Conservation (phyloP, 2,329 filamentous ascomycete genomes). For the Aspergillus pseudoterreus region DNA sequence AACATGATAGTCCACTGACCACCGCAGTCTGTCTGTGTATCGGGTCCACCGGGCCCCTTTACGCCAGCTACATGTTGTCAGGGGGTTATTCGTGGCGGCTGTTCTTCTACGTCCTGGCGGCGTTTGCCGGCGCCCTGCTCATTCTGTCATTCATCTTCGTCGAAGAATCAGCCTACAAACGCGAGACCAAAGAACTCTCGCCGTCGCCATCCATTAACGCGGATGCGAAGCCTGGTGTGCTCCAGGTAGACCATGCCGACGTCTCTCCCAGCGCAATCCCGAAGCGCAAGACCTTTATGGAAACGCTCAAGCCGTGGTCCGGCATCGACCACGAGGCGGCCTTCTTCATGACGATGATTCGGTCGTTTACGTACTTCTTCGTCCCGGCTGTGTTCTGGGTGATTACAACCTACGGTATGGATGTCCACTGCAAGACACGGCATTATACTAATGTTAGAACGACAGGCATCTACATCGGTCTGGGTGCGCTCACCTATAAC, state of each 20-base stretch:
- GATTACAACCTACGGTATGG: slow-evolving; percentile 45
- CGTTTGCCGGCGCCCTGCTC: slow-evolving; percentile 46
- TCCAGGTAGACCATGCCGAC: neutral
- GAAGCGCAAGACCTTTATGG: slow-evolving; percentile 38
- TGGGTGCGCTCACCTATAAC: slow-evolving; percentile 50
- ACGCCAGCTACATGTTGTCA: slow-evolving; percentile 59
- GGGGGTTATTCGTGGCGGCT: slow-evolving; percentile 57
- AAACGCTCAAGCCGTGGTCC: slow-evolving; percentile 45
- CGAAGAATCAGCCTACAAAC: slow-evolving; percentile 57
- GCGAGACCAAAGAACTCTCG: slow-evolving; percentile 12
- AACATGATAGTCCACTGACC: slow-evolving; percentile 4
- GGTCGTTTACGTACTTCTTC: slow-evolving; percentile 47
- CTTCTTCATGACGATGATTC: slow-evolving; percentile 46
- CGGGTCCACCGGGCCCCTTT: slow-evolving; percentile 54
- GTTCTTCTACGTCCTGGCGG: slow-evolving; percentile 60
- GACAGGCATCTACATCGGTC: slow-evolving; percentile 44
- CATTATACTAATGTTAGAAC: neutral
- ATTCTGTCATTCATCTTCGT: slow-evolving; percentile 56
- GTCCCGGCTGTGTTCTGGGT: slow-evolving; percentile 51
- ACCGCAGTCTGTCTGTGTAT: slow-evolving; percentile 51
- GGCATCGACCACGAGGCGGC: slow-evolving; percentile 40
- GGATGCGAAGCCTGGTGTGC: neutral
- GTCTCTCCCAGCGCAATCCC: slow-evolving; percentile 19
- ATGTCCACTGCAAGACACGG: neutral
- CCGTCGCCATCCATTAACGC: neutral